These are phyloP conservation scores for Wickerhamiella hasegawae DNA, from an alignment of 805 yeast species.

Conservation along the genomic window DNA sequence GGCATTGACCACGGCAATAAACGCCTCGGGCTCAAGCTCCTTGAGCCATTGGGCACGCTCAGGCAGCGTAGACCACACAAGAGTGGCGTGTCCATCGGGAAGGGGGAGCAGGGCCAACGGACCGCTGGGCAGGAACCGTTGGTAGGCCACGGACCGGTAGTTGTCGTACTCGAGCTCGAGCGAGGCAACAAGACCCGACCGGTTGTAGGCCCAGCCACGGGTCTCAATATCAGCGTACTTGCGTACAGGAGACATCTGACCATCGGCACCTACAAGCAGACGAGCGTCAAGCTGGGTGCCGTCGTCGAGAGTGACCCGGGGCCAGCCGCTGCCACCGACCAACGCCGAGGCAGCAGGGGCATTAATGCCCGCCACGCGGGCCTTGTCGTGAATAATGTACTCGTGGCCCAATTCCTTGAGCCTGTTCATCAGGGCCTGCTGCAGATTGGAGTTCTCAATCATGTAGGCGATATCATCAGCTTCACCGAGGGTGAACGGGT, in stretches of 20 bases:
- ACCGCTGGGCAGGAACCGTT: slow-evolving; percentile 69
- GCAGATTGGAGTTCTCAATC: slow-evolving; percentile 80
- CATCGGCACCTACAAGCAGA: slow-evolving; percentile 88
- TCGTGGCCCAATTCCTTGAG: slow-evolving; percentile 27
- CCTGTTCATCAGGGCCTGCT: slow-evolving; percentile 47
- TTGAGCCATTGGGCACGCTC: slow-evolving; percentile 50
- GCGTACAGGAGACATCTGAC: slow-evolving; percentile 85
- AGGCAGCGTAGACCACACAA: slow-evolving; percentile 87
- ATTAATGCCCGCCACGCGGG: slow-evolving; percentile 1
- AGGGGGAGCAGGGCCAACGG: slow-evolving; percentile 86
- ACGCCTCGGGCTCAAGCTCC: slow-evolving; percentile 41
- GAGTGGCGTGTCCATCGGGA: slow-evolving; percentile 71
- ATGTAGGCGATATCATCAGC: slow-evolving; percentile 45
- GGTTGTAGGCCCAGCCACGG: slow-evolving; percentile 81
- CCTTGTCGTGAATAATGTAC: not conserved
- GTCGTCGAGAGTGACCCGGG: slow-evolving; percentile 46
- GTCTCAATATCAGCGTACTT: slow-evolving; percentile 65
- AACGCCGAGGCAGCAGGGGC: slow-evolving; percentile 1
- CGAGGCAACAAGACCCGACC: slow-evolving; percentile 89
- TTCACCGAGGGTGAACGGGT: slow-evolving; percentile 29
- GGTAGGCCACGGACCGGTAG: slow-evolving; percentile 70
- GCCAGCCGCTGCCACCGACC: slow-evolving; percentile 36
- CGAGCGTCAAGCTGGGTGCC: slow-evolving; percentile 54
- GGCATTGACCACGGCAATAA: slow-evolving; percentile 65
- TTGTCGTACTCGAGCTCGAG: slow-evolving; percentile 60